A percentile compares a stretch with the other conserved stretches of the same genome.
Evolutionary conservation across 2,329 filamentous ascomycete species (phyloP).

Genomic region (Arthrobotrys iridis): DNA sequence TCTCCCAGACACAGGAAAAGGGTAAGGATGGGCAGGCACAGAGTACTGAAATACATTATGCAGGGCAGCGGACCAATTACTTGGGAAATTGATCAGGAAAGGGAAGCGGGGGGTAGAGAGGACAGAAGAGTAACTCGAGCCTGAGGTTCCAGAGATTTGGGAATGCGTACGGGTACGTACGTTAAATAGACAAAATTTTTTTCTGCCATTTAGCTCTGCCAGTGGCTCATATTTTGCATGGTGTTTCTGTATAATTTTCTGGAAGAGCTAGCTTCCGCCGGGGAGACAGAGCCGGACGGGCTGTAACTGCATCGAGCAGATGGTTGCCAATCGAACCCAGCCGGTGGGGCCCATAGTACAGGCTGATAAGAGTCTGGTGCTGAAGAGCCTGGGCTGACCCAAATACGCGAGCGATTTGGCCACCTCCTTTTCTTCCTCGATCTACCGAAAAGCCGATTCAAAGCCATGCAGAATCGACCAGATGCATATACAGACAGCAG

Average conservation of each 20-base stretch:
- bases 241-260: not conserved
- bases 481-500: no score
- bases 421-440: not conserved
- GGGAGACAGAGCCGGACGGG: slow-evolving; percentile 30
- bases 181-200: slow-evolving; percentile 18
- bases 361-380: slow-evolving; percentile 24
- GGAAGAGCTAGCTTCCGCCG: slow-evolving; percentile 1
- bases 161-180: slow-evolving; percentile 17
- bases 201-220: not conserved
- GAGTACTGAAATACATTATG: slow-evolving; percentile 37
- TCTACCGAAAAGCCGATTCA: not conserved
- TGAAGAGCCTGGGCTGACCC: slow-evolving; percentile 5
- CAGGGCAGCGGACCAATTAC: slow-evolving; percentile 4
- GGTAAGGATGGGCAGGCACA: slow-evolving; percentile 31
- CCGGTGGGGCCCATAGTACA: slow-evolving; percentile 20
- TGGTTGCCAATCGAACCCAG: slow-evolving; percentile 3
- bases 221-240: not conserved
- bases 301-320: not conserved
- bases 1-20: slow-evolving; percentile 34
- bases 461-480: not conserved
- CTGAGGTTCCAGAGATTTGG: slow-evolving; percentile 16
- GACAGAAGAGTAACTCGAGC: slow-evolving; percentile 4
- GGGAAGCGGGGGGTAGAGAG: not conserved
- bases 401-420: slow-evolving; percentile 17
- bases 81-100: slow-evolving; percentile 17